These are phyloP conservation scores for Gossypium gossypioides DNA, from an alignment of 441 rosid genomes.

Conservation along the genomic window DNA sequence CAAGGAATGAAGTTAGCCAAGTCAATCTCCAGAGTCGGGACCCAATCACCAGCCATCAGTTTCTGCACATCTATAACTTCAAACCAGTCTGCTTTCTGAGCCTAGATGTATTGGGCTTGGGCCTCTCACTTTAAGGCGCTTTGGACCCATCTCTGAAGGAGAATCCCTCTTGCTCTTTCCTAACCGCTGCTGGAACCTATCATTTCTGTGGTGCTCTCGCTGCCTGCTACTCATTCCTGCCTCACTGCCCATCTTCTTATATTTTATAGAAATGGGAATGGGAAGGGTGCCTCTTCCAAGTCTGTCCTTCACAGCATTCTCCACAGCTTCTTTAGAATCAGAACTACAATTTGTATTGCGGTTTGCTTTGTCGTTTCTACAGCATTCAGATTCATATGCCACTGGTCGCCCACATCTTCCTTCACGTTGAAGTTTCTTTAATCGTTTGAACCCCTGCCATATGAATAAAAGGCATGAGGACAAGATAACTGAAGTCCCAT, in stretches of 20 bases:
- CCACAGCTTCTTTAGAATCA: constrained; percentile 28
- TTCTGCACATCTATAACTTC: constrained; percentile 21
- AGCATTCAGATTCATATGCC: constrained; percentile 30
- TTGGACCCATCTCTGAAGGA: constrained; percentile 49
- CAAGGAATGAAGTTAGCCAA: constrained; percentile 43
- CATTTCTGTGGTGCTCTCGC: constrained; percentile 30
- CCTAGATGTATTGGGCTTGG: constrained; percentile 46
- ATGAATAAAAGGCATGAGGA: neutral
- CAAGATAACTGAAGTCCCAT: neutral
- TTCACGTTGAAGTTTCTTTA: constrained; percentile 52
- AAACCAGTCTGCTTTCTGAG: constrained; percentile 37
- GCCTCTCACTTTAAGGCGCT: constrained; percentile 75
- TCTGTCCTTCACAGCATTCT: constrained; percentile 25
- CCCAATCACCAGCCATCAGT: constrained; percentile 16
- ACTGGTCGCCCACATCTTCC: constrained; percentile 39
- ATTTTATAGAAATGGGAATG: constrained; percentile 39
- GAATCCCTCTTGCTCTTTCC: constrained; percentile 33
- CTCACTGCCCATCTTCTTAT: constrained; percentile 32
- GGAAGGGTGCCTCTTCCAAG: constrained; percentile 27
- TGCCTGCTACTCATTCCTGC: constrained; percentile 29
- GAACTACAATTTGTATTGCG: constrained; percentile 10
- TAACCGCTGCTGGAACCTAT: constrained; percentile 25
- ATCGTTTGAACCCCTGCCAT: constrained; percentile 51
- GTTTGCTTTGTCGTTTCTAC: constrained; percentile 30
- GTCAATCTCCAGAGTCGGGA: constrained; percentile 36